Base-by-base conservation (phyloP, 768 basidiomycete species). In the Scleroderma citrinum region DNA sequence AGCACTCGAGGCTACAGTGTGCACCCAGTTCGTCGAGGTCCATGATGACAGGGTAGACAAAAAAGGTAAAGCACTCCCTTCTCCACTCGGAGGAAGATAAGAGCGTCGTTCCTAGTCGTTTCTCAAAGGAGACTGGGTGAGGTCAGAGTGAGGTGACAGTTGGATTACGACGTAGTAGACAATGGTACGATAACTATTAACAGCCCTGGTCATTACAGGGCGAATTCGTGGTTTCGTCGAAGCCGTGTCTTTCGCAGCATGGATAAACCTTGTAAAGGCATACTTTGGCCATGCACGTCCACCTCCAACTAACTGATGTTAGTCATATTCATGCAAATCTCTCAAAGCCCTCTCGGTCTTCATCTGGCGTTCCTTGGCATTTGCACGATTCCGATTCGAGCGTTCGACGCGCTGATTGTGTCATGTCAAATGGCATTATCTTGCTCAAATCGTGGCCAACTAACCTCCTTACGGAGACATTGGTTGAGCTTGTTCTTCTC, bases 381-480 rank as follows among this genome's bases (percentile, higher is more conserved):
- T 60, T 53, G 78, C 76, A 45, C 85, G 74, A 59, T 89, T 89
- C 35, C 66, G 68, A 31, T 73, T 59, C 3, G 83, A 77, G 43
- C 85, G 80, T 29, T 75, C 73, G 10, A 81, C 54, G 42, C 83
- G 77, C 86, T 87, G 56, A 42, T 26, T 21, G 12, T 14, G 16
- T 19, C 16, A 5, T 8, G 29, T 32, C 32, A 32, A 12, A 44
- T 44, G 20, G 31, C 17, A 3, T 21, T 32, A 14, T 44, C 30
- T 19, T 7, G 31, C 17, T 10, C 24, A 19, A 44, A 16, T 19
- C n/a, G 19, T 23, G 17, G 43, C 16, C 11, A 1, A 44, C 70
- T 51, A 62, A 88, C 87, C 77, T 88, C 87, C 60, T 76, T 71
- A 51, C 80, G 77, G 48, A 90, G 70, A 68, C 87, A 90, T 47